Evolutionary conservation across 2,329 filamentous ascomycete species (phyloP).

Genomic region (Diaporthe eres): DNA sequence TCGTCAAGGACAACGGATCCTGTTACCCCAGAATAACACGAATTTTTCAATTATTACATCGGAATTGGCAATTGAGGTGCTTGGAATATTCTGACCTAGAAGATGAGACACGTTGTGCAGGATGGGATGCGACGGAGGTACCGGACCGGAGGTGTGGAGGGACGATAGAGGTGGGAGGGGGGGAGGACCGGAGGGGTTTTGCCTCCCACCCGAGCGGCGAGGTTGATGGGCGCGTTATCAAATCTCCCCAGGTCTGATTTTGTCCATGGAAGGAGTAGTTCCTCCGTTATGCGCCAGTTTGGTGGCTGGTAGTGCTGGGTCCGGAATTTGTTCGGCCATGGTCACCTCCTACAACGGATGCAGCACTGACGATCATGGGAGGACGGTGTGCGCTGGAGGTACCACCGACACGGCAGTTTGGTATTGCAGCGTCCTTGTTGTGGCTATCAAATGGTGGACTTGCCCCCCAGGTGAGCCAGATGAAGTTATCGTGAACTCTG

Average conservation of each 20-base stretch:
- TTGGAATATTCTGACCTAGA: not conserved
- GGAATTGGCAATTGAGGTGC: too few species aligned
- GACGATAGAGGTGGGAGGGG: too few species aligned
- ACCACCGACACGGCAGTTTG: not conserved
- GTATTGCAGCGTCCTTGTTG: not conserved
- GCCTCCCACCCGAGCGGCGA: not conserved
- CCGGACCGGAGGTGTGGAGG: constrained; percentile 10
- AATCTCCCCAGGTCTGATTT: not conserved
- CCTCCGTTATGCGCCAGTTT: constrained; percentile 15
- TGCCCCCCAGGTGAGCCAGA: constrained; percentile 4
- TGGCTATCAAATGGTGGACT: not conserved
- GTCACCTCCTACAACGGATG: constrained; percentile 30
- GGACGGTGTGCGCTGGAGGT: constrained; percentile 1
- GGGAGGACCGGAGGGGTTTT: not conserved
- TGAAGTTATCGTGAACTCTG: constrained; percentile 33
- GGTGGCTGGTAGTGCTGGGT: constrained; percentile 28
- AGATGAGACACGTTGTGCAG: not conserved
- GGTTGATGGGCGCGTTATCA: not conserved
- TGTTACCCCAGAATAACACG: too few species aligned
- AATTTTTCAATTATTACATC: too few species aligned
- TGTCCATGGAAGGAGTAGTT: constrained; percentile 10
- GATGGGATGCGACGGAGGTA: not conserved
- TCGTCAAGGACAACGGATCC: not conserved
- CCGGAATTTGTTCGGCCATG: constrained; percentile 23
- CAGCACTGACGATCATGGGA: constrained; percentile 5